Conservation (phyloP, 345 rosid species). For the Linum usitatissimum region DNA sequence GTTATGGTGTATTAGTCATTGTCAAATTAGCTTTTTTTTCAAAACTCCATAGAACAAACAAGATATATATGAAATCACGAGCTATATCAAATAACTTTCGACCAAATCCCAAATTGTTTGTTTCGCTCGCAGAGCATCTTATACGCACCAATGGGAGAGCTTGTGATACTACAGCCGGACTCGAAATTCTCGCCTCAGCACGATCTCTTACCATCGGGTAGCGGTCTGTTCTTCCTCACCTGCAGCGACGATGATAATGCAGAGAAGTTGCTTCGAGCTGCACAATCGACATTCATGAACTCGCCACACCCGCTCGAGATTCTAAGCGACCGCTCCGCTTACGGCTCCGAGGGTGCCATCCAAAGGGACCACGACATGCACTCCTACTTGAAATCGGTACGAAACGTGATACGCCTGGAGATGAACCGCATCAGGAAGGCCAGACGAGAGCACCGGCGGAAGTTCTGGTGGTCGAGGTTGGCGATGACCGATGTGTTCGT, state of each 20-base stretch:
- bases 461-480: slow-evolving; percentile 63
- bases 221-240: slow-evolving; percentile 62
- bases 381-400: slow-evolving; percentile 61
- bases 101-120: too few relatives aligned
- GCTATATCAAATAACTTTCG: too few relatives aligned
- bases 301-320: slow-evolving; percentile 99
- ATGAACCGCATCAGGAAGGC: slow-evolving; percentile 49
- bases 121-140: slow-evolving; percentile 44
- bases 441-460: slow-evolving; percentile 42
- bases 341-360: slow-evolving; percentile 79
- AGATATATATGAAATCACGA: too few relatives aligned
- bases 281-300: slow-evolving; percentile 60
- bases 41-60: too few relatives aligned
- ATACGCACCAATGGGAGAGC: slow-evolving; percentile 90
- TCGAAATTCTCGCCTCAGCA: slow-evolving; percentile 79
- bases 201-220: slow-evolving; percentile 81
- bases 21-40: too few relatives aligned
- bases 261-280: slow-evolving; percentile 58
- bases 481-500: slow-evolving; percentile 22
- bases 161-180: slow-evolving; percentile 86
- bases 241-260: slow-evolving; percentile 18
- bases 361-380: slow-evolving; percentile 87
- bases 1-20: too few relatives aligned
- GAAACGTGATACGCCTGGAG: slow-evolving; percentile 57
- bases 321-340: slow-evolving; percentile 69